phyloP scores from a whole-genome alignment of 1,284 basidiomycete genomes.

The Trichosporon faecale region DNA sequence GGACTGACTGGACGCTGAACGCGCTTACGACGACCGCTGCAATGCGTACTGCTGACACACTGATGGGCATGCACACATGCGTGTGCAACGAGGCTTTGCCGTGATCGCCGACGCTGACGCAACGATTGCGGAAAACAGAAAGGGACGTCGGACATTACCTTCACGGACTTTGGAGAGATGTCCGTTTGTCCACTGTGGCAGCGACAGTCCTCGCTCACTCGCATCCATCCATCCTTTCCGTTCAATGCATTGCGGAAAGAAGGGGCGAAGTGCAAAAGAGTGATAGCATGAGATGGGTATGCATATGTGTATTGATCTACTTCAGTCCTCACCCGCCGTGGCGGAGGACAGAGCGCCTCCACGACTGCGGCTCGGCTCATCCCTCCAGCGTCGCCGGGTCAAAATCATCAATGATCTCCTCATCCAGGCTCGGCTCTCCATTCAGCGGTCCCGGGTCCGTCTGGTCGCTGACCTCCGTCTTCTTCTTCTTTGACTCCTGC shows the following conservation, averaged over 20 bases:
- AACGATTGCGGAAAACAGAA: background rate
- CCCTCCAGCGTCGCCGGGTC: background rate
- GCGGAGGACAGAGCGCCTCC: background rate
- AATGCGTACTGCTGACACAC: background rate
- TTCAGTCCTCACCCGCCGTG: too few species aligned
- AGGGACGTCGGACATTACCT: background rate
- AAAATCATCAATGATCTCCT: slow-evolving; percentile 4
- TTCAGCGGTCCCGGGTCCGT: background rate
- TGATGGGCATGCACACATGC: background rate
- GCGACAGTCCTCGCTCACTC: too few species aligned
- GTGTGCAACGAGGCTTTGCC: background rate
- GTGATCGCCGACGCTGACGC: slow-evolving; percentile 1
- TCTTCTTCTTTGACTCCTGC: background rate
- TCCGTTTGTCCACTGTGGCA: background rate
- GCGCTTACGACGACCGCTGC: too few species aligned
- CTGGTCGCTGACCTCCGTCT: background rate
- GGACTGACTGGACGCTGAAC: too few species aligned
- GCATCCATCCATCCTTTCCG: too few species aligned
- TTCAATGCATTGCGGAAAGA: too few species aligned
- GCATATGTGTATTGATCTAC: background rate
- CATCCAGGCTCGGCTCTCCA: background rate
- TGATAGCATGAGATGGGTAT: background rate
- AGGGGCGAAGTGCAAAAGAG: background rate
- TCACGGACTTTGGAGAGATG: background rate
- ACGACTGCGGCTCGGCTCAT: background rate